phyloP scores from a whole-genome alignment of 768 basidiomycete genomes.

The Cystofilobasidium macerans region DNA sequence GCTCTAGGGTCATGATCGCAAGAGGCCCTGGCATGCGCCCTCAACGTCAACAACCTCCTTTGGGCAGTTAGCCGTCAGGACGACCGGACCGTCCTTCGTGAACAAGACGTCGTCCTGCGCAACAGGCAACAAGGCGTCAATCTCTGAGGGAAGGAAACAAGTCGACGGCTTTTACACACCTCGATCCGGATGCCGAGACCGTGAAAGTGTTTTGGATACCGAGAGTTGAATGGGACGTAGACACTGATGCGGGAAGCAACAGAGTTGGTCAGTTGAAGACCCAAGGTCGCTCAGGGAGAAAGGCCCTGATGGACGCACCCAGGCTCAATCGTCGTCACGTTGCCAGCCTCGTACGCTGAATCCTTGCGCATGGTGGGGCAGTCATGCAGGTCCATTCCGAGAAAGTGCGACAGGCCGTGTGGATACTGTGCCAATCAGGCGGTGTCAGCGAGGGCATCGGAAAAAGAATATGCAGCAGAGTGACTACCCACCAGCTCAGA shows the following conservation, averaged over 20 bases:
- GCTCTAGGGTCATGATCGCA: not conserved
- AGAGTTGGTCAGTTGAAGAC: constrained; percentile 31
- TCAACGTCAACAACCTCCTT: constrained; percentile 78
- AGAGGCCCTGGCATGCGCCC: constrained; percentile 58
- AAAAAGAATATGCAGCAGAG: no score
- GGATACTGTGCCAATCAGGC: constrained; percentile 49
- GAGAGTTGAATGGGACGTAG: constrained; percentile 68
- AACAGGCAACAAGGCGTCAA: constrained; percentile 38
- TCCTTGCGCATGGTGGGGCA: constrained; percentile 42
- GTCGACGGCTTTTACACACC: constrained; percentile 40
- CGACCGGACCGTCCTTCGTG: constrained; percentile 54
- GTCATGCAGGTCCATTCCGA: constrained; percentile 91
- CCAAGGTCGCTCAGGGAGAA: not conserved
- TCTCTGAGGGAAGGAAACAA: constrained; percentile 40
- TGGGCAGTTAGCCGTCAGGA: constrained; percentile 62
- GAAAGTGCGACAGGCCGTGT: constrained; percentile 81
- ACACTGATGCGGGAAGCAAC: constrained; percentile 46
- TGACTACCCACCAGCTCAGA: constrained; percentile 43
- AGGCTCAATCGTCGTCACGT: constrained; percentile 88
- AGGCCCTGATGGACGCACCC: constrained; percentile 42
- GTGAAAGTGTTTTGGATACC: constrained; percentile 79
- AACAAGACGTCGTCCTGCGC: constrained; percentile 50
- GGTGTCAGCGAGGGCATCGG: not conserved
- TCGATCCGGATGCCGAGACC: constrained; percentile 88
- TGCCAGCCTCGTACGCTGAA: constrained; percentile 54